Evolutionary conservation across 306 rosid genomes (phyloP).

Genomic region (Begonia fuchsioides): DNA sequence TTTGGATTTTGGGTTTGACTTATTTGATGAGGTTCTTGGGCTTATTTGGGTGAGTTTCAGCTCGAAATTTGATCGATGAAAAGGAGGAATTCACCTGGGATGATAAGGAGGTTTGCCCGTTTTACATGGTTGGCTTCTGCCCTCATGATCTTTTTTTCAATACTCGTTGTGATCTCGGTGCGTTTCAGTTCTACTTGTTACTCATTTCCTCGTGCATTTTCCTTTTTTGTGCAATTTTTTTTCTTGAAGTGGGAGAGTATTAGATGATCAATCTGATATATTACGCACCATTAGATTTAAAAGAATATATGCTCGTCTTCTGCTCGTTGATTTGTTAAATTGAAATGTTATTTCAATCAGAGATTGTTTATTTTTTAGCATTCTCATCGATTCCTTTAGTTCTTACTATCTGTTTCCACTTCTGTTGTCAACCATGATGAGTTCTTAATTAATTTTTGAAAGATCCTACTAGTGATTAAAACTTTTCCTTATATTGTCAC

Average conservation of each 20-base stretch:
- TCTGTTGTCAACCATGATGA: too few relatives aligned
- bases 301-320: too few relatives aligned
- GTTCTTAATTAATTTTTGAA: background rate
- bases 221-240: background rate
- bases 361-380: too few relatives aligned
- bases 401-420: background rate
- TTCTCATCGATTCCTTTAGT: background rate
- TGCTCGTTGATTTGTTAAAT: too few relatives aligned
- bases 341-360: too few relatives aligned
- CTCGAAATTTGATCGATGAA: constrained; percentile 90
- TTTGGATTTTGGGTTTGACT: background rate
- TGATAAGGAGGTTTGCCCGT: constrained; percentile 81
- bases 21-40: background rate
- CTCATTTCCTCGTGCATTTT: too few relatives aligned
- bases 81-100: constrained; percentile 87
- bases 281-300: too few relatives aligned
- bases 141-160: constrained; percentile 97
- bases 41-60: constrained; percentile 22
- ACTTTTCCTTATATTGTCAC: constrained; percentile 10
- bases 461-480: background rate
- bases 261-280: too few relatives aligned
- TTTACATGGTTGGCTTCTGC: constrained; percentile 94
- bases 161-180: constrained; percentile 94
- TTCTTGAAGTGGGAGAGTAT: too few relatives aligned
- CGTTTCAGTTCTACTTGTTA: constrained; percentile 11